These are phyloP conservation scores for Venturiaceae sp. DNA, from an alignment of 2,329 filamentous ascomycete genomes.

Conservation along the genomic window DNA sequence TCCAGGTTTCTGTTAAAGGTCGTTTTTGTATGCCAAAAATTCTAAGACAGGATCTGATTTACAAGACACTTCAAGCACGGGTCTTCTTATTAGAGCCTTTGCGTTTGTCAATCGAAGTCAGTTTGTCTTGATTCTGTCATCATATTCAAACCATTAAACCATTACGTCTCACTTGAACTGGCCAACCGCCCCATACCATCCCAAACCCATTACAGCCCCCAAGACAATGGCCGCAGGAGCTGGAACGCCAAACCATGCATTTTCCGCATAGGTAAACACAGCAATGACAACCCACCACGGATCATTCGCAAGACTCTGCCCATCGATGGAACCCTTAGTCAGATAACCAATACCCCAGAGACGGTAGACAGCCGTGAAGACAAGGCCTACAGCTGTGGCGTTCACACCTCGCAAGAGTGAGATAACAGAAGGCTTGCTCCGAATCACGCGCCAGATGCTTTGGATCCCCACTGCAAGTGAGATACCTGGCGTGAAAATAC, in stretches of 20 bases:
- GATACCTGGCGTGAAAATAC: slow-evolving; percentile 31
- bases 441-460: slow-evolving; percentile 27
- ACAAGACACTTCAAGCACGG: too few relatives aligned
- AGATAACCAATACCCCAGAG: slow-evolving; percentile 35
- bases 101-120: too few relatives aligned
- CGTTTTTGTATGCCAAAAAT: too few relatives aligned
- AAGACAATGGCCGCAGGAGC: slow-evolving; percentile 29
- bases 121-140: too few relatives aligned
- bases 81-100: too few relatives aligned
- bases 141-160: too few relatives aligned
- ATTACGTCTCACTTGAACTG: background rate
- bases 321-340: slow-evolving; percentile 22
- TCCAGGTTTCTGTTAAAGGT: too few relatives aligned
- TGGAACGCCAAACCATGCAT: slow-evolving; percentile 28
- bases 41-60: too few relatives aligned
- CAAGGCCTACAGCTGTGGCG: slow-evolving; percentile 31
- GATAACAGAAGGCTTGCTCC: slow-evolving; percentile 23
- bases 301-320: slow-evolving; percentile 26
- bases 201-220: slow-evolving; percentile 27
- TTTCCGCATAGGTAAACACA: slow-evolving; percentile 29
- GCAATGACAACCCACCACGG: slow-evolving; percentile 37
- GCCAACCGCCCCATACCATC: slow-evolving; percentile 28
- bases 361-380: slow-evolving; percentile 34
- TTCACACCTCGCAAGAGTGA: slow-evolving; percentile 29
- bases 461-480: slow-evolving; percentile 26